A percentile compares a stretch with the other conserved stretches of the same genome.
phyloP scores from a whole-genome alignment of 2,329 filamentous ascomycete species.

The Pestalotiopsis sp. region DNA sequence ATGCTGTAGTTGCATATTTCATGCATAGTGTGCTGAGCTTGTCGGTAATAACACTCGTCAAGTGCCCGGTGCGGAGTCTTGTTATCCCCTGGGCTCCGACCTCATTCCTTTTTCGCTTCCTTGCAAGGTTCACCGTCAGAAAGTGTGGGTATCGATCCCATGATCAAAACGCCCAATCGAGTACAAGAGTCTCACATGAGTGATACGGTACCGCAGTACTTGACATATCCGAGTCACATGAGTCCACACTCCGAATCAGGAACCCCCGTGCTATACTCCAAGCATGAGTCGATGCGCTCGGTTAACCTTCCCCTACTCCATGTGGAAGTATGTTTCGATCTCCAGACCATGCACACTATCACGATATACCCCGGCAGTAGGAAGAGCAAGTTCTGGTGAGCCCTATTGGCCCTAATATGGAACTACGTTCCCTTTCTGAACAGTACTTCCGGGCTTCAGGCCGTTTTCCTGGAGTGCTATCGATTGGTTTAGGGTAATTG shows the following conservation, averaged over 20 bases:
- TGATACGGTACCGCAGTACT: background rate
- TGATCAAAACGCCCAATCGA: background rate
- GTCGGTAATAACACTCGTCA: background rate
- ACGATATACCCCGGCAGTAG: background rate
- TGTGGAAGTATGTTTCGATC: background rate
- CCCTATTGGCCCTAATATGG: background rate
- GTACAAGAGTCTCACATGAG: background rate
- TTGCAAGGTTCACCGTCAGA: background rate
- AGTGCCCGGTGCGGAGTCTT: background rate
- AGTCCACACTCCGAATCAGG: background rate
- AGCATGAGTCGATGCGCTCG: background rate
- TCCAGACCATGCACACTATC: background rate
- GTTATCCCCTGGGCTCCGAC: background rate
- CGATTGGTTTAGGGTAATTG: background rate
- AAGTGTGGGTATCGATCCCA: background rate
- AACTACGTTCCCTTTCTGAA: conserved; percentile 5
- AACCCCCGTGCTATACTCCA: background rate
- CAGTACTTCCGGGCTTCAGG: background rate
- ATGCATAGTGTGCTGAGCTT: background rate
- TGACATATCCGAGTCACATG: background rate
- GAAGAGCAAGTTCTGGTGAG: background rate
- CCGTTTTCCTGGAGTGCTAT: background rate
- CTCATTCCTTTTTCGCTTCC: background rate
- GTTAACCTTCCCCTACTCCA: background rate
- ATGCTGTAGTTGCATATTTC: background rate